Conservation (phyloP, 768 basidiomycete species). For the Rossbeevera mucosa region DNA sequence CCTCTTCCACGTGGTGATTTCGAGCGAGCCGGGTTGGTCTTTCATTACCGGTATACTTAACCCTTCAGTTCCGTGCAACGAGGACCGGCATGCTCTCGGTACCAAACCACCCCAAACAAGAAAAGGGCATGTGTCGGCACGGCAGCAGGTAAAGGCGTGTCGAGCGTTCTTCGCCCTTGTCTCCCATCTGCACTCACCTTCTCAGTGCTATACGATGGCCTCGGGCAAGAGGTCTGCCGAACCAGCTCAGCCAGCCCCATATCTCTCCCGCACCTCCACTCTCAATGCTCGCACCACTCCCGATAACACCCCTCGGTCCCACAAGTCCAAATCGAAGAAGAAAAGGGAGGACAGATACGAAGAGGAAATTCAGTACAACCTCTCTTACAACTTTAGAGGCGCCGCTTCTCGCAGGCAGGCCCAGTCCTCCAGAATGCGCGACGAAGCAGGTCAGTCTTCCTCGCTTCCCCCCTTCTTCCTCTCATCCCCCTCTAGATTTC, state of each 20-base stretch:
- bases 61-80: conserved; percentile 23
- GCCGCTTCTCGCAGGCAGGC: conserved; percentile 24
- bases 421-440: conserved; percentile 23
- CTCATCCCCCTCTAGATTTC: conserved; percentile 39
- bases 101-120: conserved; percentile 31
- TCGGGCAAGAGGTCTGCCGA: conserved; percentile 31
- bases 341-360: conserved; percentile 44
- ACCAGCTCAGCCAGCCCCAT: conserved; percentile 34
- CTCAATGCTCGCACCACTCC: conserved; percentile 51
- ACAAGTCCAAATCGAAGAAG: conserved; percentile 37
- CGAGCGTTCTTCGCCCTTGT: conserved; percentile 35
- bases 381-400: conserved; percentile 30
- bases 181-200: conserved; percentile 33
- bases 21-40: conserved; percentile 4
- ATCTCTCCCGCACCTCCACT: conserved; percentile 52
- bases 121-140: conserved; percentile 31
- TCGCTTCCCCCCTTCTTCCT: neutral
- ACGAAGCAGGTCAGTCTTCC: conserved; percentile 30
- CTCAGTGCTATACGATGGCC: conserved; percentile 34
- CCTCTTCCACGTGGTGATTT: neutral
- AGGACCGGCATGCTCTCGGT: conserved; percentile 17
- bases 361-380: conserved; percentile 38
- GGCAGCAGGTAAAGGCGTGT: conserved; percentile 36
- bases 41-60: conserved; percentile 31
- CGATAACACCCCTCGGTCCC: conserved; percentile 46